A percentile compares a stretch with the other conserved stretches of the same genome.
Conservation (phyloP, 1,139 yeast genomes). For the Hyphopichia fennica region DNA sequence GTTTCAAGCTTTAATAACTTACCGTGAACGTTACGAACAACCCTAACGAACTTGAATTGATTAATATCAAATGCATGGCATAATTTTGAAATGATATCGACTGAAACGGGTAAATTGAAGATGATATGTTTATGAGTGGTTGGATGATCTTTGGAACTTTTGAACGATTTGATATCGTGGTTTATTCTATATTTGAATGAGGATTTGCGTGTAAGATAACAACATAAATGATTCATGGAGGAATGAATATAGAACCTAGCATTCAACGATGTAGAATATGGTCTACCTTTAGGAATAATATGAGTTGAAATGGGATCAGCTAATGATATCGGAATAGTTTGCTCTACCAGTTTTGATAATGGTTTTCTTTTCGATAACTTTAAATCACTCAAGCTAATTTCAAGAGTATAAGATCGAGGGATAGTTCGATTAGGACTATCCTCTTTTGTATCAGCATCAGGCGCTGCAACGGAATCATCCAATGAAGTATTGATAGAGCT, state of each 20-base stretch:
- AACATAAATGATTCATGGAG: conserved; percentile 15
- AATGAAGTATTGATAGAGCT: no score
- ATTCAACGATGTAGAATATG: conserved; percentile 30
- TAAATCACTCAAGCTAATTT: no score
- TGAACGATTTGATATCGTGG: neutral
- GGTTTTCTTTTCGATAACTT: no score
- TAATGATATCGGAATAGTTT: no score
- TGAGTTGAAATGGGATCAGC: conserved; percentile 3
- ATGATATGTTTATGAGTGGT: conserved; percentile 2
- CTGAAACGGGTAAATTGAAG: conserved; percentile 2
- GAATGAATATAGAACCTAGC: conserved; percentile 28
- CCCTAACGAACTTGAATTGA: conserved; percentile 30
- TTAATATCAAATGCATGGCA: conserved; percentile 15
- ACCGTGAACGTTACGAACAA: conserved; percentile 36
- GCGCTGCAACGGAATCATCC: no score
- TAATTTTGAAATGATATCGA: conserved; percentile 14
- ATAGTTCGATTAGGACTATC: no score
- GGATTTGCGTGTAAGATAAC: conserved; percentile 15
- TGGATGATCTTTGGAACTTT: neutral
- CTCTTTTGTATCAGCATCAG: no score
- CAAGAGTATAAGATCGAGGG: no score
- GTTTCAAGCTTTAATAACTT: conserved; percentile 36
- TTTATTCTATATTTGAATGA: conserved; percentile 1
- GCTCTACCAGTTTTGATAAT: no score
- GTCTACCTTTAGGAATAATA: conserved; percentile 27